Evolutionary conservation across 495 filamentous ascomycete species (phyloP), one percentile per base, ranked within the genome.

Genomic region (Aspergillus leporis): DNA sequence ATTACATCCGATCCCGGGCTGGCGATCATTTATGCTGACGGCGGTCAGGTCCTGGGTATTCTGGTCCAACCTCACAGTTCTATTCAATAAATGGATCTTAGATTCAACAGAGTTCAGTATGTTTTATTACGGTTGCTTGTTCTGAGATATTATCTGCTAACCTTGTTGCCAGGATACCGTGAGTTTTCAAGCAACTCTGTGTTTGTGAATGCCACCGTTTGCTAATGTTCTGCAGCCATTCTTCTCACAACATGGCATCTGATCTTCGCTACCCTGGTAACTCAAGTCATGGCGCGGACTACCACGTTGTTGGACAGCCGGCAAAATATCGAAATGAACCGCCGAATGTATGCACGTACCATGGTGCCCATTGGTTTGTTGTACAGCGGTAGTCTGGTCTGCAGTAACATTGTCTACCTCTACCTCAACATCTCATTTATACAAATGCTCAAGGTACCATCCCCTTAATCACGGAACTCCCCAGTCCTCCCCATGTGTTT

Each of bases 201-300:
- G 28, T 13, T 21, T 22, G 5, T 19, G 5, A 31, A n/a, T 19
- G 10, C 16, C 2, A 3, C 22, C 5, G 32, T 4, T 18, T 22
- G 12, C 51, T 34, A 56, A 58, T 18, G 3, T 28, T 28, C 25
- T 8, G 16, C 48, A 83, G 81, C 83, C 21, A 80, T 85, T 60
- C 80, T 87, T 60, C 80, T 92, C 54, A 91, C 89, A 73, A 87
- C 84, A 76, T 91, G 89, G 88, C 89, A 92, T 69, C 79, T 92
- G 58, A 61, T 79, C 63, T 91, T 91, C 69, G 86, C 89, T 5
- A 91, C 89, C 9, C 34, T 87, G 34, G 85, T 86, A 68, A 92
- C 89, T 51, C 89, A 91, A 67, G 54, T 91, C 65, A 78, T 92
- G 52, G 84, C 89, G 32, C 81, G 86, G 53, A 87, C 84, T 54